phyloP scores from a whole-genome alignment of 352 stramenopile genomes.

The Phytophthora sp. region DNA sequence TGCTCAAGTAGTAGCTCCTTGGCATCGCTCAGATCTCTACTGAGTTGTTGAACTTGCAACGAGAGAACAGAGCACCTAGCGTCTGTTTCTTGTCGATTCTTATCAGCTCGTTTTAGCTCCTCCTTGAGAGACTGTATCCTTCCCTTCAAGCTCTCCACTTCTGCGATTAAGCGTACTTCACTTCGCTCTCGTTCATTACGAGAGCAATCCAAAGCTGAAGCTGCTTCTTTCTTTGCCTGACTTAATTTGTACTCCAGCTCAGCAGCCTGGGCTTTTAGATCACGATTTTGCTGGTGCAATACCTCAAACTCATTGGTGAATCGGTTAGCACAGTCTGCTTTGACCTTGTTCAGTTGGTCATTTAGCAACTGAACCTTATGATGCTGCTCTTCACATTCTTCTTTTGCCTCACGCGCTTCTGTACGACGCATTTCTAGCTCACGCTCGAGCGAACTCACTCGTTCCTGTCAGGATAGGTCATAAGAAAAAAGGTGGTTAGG shows the following conservation, averaged over 20 bases:
- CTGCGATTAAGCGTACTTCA: conserved; percentile 57
- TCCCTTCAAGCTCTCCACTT: conserved; percentile 68
- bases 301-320: conserved; percentile 61
- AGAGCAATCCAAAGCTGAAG: conserved; percentile 33
- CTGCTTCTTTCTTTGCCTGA: conserved; percentile 49
- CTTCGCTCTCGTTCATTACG: conserved; percentile 56
- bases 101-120: conserved; percentile 59
- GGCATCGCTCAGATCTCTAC: conserved; percentile 55
- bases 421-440: conserved; percentile 66
- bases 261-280: conserved; percentile 55
- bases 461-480: conserved; percentile 25
- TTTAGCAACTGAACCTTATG: conserved; percentile 68
- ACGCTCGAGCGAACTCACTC: conserved; percentile 48
- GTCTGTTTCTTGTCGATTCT: conserved; percentile 54
- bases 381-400: conserved; percentile 70
- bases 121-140: conserved; percentile 60
- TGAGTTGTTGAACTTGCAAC: conserved; percentile 63
- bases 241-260: conserved; percentile 62
- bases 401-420: conserved; percentile 62
- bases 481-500: not conserved
- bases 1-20: conserved; percentile 65
- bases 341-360: conserved; percentile 81
- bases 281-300: conserved; percentile 65
- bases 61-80: conserved; percentile 47
- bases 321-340: conserved; percentile 57